These are phyloP conservation scores for Phanerochaete carnosa DNA, from an alignment of 768 basidiomycete genomes.

Conservation along the genomic window DNA sequence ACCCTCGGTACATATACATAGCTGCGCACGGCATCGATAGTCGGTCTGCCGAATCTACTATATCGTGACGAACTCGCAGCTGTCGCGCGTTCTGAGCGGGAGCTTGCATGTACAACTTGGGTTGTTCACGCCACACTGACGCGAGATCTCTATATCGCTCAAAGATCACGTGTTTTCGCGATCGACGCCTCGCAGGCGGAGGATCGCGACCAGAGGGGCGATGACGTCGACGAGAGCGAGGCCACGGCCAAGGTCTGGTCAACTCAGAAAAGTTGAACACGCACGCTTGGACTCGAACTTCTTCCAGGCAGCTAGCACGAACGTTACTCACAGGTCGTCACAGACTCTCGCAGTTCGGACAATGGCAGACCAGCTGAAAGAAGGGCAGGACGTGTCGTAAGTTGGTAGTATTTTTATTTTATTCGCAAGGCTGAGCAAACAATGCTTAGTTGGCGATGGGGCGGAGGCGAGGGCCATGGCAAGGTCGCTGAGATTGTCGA, in stretches of 20 bases:
- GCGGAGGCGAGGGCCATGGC: slow-evolving; percentile 29
- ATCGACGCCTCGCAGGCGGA: background rate
- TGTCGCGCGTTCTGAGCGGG: no score
- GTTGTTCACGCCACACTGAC: no score
- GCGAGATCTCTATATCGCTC: no score
- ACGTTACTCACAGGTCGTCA: background rate
- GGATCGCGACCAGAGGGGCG: background rate
- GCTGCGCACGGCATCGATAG: no score
- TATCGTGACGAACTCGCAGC: no score
- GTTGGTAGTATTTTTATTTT: slow-evolving; percentile 6
- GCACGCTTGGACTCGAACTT: no score
- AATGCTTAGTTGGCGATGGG: slow-evolving; percentile 34
- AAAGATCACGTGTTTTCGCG: background rate
- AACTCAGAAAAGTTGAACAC: background rate
- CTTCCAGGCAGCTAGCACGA: background rate
- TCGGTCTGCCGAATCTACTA: no score
- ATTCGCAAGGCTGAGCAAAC: background rate
- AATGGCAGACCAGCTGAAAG: slow-evolving; percentile 29
- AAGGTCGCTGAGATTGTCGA: slow-evolving; percentile 38
- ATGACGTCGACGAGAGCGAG: background rate
- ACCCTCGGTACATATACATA: no score
- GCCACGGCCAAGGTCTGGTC: background rate
- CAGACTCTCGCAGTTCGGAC: background rate
- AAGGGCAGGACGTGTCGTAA: slow-evolving; percentile 35
- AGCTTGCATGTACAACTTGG: no score